These are phyloP conservation scores for Leucosporidium creatinivorum DNA, from an alignment of 768 basidiomycete species.

Conservation along the genomic window DNA sequence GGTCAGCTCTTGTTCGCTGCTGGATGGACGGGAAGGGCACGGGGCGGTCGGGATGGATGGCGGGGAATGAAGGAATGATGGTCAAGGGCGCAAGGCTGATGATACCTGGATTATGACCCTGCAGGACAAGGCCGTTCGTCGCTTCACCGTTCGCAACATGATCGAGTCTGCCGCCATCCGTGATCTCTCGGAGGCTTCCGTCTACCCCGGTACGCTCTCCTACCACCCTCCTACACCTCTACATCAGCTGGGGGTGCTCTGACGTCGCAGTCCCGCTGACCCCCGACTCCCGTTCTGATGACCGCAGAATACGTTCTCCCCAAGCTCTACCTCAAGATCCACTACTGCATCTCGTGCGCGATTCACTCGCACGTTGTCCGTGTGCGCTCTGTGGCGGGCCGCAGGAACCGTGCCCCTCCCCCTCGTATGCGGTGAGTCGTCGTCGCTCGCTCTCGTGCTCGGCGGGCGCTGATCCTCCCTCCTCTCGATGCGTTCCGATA, in stretches of 20 bases:
- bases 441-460: constrained; percentile 47
- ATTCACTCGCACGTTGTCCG: constrained; percentile 99
- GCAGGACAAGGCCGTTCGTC: constrained; percentile 88
- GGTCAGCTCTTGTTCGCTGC: constrained; percentile 12
- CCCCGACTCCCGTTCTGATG: not conserved
- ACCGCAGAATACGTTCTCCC: constrained; percentile 82
- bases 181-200: constrained; percentile 91
- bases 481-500: not conserved
- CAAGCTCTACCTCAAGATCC: constrained; percentile 97
- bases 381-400: constrained; percentile 89
- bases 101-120: not conserved
- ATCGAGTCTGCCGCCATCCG: constrained; percentile 97
- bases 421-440: constrained; percentile 56
- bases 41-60: not conserved
- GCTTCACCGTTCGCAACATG: constrained; percentile 99
- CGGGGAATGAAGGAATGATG: not conserved
- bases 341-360: constrained; percentile 97
- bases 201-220: constrained; percentile 54
- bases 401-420: constrained; percentile 95
- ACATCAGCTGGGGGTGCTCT: not conserved
- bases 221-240: not conserved
- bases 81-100: not conserved
- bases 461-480: constrained; percentile 14
- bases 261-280: not conserved
- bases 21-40: too few species aligned